Evolutionary conservation across 495 filamentous ascomycete species (phyloP), one percentile per base, ranked within the genome.

Genomic region (Podospora australis): DNA sequence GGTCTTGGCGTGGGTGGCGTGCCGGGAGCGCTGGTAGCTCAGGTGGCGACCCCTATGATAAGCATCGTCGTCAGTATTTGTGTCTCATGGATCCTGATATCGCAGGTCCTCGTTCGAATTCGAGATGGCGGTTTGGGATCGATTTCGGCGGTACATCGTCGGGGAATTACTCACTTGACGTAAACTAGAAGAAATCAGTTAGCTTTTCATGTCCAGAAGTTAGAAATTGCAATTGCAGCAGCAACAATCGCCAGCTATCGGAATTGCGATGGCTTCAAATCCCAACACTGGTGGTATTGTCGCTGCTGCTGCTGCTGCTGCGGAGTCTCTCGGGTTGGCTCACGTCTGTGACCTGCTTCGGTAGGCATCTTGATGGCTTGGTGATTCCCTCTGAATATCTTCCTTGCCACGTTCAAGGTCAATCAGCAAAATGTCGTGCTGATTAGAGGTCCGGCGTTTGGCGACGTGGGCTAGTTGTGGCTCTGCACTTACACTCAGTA

Each of bases 21-120:
- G 82, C 78, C 89, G 86, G 59, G 82, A 81, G 63, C 90, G 87
- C 78, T 91, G 86, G 79, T 94, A 95, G 75, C 85, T 90, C 66
- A 95, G 75, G 79, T 95, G 90, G 66, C 83, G 86, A 70, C 86
- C 87, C 83, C 87, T 92, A 74, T 41, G 49, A 17, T 39, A 54
- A 34, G 25, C 51, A 48, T 56, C 44, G 36, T 44, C 39, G 62
- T 70, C 55, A 72, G 69, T 47, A 48, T 40, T 23, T 44, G 19
- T 34, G 39, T 44, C 43, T 19, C 24, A 26, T 55, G 20, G 2
- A 24, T 53, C 49, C 32, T 6, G 20, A 35, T 26, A 24, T 49
- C 21, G 49, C 38, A 39, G 49, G 30, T 44, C 48, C 13, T 36
- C 32, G 32, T 6, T 36, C 19, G n/a, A 17, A 36, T 36, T 36